phyloP scores from a whole-genome alignment of 2,329 filamentous ascomycete genomes.

The Ophioceras dolichostomum region DNA sequence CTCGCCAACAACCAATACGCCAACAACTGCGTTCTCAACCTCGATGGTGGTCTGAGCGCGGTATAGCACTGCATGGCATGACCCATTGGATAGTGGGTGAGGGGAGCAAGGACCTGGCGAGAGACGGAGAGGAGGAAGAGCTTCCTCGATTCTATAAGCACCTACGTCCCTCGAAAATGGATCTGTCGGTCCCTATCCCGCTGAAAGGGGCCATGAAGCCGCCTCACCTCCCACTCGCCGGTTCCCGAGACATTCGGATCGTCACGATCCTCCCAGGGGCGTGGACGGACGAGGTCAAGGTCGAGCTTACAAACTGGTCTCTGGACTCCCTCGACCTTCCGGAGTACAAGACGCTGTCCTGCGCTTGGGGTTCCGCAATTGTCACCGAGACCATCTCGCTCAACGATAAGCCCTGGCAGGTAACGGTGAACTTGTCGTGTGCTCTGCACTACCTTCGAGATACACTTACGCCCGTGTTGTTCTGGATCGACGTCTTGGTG shows the following conservation, averaged over 20 bases:
- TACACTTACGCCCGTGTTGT: background rate
- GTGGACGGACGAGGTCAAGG: background rate
- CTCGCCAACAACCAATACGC: constrained; percentile 68
- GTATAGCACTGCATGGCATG: no score
- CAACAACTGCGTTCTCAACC: constrained; percentile 75
- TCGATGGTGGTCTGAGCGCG: constrained; percentile 75
- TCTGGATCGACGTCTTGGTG: background rate
- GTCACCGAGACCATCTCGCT: background rate
- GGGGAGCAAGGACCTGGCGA: no score
- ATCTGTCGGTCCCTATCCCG: no score
- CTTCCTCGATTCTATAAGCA: no score
- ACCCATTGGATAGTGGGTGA: no score
- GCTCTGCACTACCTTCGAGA: background rate
- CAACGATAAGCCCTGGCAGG: background rate
- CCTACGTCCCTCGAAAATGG: no score
- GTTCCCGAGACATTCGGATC: background rate
- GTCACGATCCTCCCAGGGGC: background rate
- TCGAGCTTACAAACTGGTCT: background rate
- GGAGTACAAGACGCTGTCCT: background rate
- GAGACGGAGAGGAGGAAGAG: no score
- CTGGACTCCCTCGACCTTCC: background rate
- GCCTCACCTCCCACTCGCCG: constrained; percentile 1
- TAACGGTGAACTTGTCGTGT: background rate
- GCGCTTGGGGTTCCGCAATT: background rate
- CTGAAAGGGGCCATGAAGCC: no score